Evolutionary conservation across 148 eudicot genomes (phyloP), one percentile per base, ranked within the genome.

Genomic region (Diospyros kaki): DNA sequence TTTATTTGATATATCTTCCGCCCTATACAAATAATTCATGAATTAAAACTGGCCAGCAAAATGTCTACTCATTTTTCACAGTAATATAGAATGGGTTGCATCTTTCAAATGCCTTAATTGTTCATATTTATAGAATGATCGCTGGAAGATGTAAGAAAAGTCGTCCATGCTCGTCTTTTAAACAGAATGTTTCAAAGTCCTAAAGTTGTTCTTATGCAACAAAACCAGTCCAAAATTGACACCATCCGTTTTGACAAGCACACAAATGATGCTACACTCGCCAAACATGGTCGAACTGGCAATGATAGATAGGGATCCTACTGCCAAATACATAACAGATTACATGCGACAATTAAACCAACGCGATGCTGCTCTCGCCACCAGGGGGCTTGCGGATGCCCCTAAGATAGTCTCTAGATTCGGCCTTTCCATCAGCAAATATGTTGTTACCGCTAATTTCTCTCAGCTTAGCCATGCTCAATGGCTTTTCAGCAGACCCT

Each of bases 341-440:
- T 45, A 13, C 12, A 52, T 4, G 43, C 2, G 42, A 42, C 60
- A 60, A 5, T 77, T 81, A 94, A 75, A 94, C 86, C 85, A 94
- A 84, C 43, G 93, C 72, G 69, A 94, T 92, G 87, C 92, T 94
- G 91, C 97, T 92, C 71, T 85, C 92, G 2, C 98, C 98, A 74
- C 97, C 98, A 42, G 97, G 97, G 53, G 97, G 98, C 72, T 94
- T 87, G 71, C 97, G 97, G 39, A 87, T 89, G 53, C 98, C 97
- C 70, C 97, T 93, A 28, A 89, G 83, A 73, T 89, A 81, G 52
- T 90, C 97, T 78, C 96, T 77, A 45, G 96, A 86, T 75, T 87
- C 88, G 3, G 79, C 90, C 73, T 85, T 87, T 5, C 97, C 97
- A 64, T 92, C 98, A 0, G 96, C 80, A 77, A 94, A 94, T 65